Base-by-base conservation (phyloP, 2,329 filamentous ascomycete genomes). In the Cucurbitaria berberidis region DNA sequence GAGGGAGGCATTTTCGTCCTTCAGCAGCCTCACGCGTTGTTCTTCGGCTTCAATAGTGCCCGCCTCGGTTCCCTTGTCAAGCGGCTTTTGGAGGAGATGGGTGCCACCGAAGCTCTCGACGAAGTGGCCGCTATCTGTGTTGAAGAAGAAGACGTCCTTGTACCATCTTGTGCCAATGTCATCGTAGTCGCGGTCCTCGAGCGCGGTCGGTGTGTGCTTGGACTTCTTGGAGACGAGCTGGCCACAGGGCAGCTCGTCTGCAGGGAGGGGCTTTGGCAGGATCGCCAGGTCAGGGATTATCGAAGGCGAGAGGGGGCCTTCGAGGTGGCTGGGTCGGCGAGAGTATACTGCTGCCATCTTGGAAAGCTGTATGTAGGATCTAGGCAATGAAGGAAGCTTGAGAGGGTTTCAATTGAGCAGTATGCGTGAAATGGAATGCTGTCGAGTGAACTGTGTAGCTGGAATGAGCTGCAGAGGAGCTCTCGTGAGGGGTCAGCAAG, bases 11-110 rank as follows among this genome's bases (percentile, higher is more conserved):
- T 63, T 57, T 1, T 60, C 54, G 18, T 73, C 67, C 48, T 74
- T 74, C 11, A 74, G 60, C 45, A 73, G 27, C 13, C 72, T 42
- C 4, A 74, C 69, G n/a, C 54, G 60, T 54, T 70, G 65, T 48
- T 69, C 62, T 24, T 71, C 66, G 0, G 70, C 69, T 47, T 74
- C 72, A 38, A 74, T 73, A 8, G 69, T 73, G n/a, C 64, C 70
- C 5, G 67, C 64, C 36, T 71, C 68, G 7, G 49, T 63, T 39
- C 65, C 69, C 13, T 61, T 52, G 13, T 57, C 63, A 10, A 63
- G 62, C 11, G 62, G 57, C 53, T 69, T 72, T 48, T 71, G 62
- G 1, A 74, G 46, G 15, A 72, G 60, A 36, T 66, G 64, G 3
- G 67, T 60, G 43, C 60, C 69, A n/a, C 72, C 72, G 21, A 73